A percentile compares a stretch with the other conserved stretches of the same genome.
phyloP scores from a whole-genome alignment of 108 stramenopile genomes.

The Cyclotella kingstonii region DNA sequence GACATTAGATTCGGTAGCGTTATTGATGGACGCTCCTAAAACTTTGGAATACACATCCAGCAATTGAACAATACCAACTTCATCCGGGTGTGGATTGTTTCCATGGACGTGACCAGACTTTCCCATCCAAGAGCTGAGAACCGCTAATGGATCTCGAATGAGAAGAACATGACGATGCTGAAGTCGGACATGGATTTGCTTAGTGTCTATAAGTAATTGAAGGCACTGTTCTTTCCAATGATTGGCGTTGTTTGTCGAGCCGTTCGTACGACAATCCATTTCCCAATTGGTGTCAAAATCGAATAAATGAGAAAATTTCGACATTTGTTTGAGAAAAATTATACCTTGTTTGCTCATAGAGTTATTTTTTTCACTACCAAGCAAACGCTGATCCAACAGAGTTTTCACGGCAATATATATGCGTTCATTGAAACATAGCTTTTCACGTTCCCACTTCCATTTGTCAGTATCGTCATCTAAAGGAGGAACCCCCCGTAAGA shows the following conservation, averaged over 20 bases:
- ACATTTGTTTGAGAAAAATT: slow-evolving; percentile 92
- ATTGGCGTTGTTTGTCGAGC: not conserved
- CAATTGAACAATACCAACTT: slow-evolving; percentile 79
- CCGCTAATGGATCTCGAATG: slow-evolving; percentile 65
- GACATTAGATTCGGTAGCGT: slow-evolving; percentile 3
- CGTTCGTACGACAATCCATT: slow-evolving; percentile 12
- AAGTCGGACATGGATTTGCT: slow-evolving; percentile 28
- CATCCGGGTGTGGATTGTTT: slow-evolving; percentile 64
- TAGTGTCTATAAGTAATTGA: not conserved
- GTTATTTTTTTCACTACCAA: slow-evolving; percentile 1
- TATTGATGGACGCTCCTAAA: slow-evolving; percentile 8
- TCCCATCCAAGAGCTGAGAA: slow-evolving; percentile 68
- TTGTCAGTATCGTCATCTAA: slow-evolving; percentile 29
- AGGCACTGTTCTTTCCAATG: slow-evolving; percentile 27
- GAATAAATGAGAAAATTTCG: slow-evolving; percentile 72
- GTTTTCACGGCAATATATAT: slow-evolving; percentile 50
- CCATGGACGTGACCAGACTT: slow-evolving; percentile 53
- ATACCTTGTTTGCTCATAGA: slow-evolving; percentile 36
- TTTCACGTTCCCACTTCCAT: slow-evolving; percentile 51
- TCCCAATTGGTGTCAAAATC: slow-evolving; percentile 63
- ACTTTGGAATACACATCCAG: slow-evolving; percentile 71
- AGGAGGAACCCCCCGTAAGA: slow-evolving; percentile 58
- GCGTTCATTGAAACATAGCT: slow-evolving; percentile 52
- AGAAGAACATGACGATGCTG: slow-evolving; percentile 68
- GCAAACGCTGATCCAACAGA: too few relatives aligned